phyloP scores from a whole-genome alignment of 306 rosid genomes.

The Astragalus glycyphyllos region DNA sequence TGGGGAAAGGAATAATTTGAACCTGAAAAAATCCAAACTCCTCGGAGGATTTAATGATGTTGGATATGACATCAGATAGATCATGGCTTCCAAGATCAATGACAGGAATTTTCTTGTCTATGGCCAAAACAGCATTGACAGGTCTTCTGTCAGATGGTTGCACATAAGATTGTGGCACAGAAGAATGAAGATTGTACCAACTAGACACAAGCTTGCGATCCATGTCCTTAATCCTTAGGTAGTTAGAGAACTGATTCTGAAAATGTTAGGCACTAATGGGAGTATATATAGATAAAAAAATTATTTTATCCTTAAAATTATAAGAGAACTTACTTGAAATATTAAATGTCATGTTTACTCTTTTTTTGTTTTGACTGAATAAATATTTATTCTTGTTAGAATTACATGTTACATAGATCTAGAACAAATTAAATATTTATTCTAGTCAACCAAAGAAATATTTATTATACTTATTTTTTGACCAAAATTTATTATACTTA shows the following conservation, averaged over 20 bases:
- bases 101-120: conserved; percentile 49
- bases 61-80: conserved; percentile 40
- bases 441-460: too few relatives aligned
- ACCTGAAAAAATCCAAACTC: conserved; percentile 82
- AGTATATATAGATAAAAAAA: neutral
- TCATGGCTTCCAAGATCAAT: conserved; percentile 56
- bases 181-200: conserved; percentile 44
- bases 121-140: conserved; percentile 10
- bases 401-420: too few relatives aligned
- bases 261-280: neutral
- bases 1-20: neutral
- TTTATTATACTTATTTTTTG: too few relatives aligned
- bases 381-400: too few relatives aligned
- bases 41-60: conserved; percentile 53
- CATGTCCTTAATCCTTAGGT: conserved; percentile 14
- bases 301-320: neutral
- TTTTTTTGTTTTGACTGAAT: too few relatives aligned
- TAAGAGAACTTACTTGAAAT: too few relatives aligned
- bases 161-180: conserved; percentile 48
- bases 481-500: too few relatives aligned
- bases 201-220: conserved; percentile 35
- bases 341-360: too few relatives aligned
- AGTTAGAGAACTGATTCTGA: neutral
- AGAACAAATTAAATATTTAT: too few relatives aligned
- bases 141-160: conserved; percentile 54